A percentile compares a stretch with the other conserved stretches of the same genome.
phyloP scores from a whole-genome alignment of 2,329 filamentous ascomycete species.

The Thelonectria rubi region DNA sequence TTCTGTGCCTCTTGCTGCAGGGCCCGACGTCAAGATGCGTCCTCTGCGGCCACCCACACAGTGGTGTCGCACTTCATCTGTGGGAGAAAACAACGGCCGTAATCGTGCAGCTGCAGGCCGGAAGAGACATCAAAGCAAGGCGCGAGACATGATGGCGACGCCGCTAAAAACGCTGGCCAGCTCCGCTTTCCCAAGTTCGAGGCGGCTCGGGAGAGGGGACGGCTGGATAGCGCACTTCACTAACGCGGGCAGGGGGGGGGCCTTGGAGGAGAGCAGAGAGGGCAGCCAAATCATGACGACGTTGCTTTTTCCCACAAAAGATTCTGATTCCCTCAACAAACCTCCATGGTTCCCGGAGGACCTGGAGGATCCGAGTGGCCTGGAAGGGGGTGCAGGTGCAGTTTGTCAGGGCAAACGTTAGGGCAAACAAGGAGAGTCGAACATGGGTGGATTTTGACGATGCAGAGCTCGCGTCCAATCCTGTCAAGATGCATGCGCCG shows the following conservation, averaged over 20 bases:
- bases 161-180: slow-evolving; percentile 7
- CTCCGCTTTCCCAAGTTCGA: slow-evolving; percentile 30
- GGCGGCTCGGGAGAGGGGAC: slow-evolving; percentile 34
- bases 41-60: slow-evolving; percentile 15
- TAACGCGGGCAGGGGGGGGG: slow-evolving; percentile 26
- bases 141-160: slow-evolving; percentile 14
- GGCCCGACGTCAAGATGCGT: slow-evolving; percentile 16
- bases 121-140: slow-evolving; percentile 23
- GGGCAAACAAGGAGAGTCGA: too few relatives aligned
- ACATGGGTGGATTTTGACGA: slow-evolving; percentile 20
- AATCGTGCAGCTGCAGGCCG: slow-evolving; percentile 36
- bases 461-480: slow-evolving; percentile 34
- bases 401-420: slow-evolving; percentile 31
- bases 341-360: slow-evolving; percentile 8
- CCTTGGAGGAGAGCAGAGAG: slow-evolving; percentile 4
- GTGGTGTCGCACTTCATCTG: slow-evolving; percentile 23
- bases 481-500: slow-evolving; percentile 32
- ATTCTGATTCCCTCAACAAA: slow-evolving; percentile 23
- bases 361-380: slow-evolving; percentile 12
- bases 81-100: slow-evolving; percentile 31
- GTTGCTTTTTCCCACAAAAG: slow-evolving; percentile 39
- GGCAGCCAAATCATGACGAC: slow-evolving; percentile 14
- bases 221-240: slow-evolving; percentile 34
- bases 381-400: slow-evolving; percentile 19
- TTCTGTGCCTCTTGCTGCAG: slow-evolving; percentile 15